Conservation (phyloP, 2,329 filamentous ascomycete genomes). For the Catunica adiposa region DNA sequence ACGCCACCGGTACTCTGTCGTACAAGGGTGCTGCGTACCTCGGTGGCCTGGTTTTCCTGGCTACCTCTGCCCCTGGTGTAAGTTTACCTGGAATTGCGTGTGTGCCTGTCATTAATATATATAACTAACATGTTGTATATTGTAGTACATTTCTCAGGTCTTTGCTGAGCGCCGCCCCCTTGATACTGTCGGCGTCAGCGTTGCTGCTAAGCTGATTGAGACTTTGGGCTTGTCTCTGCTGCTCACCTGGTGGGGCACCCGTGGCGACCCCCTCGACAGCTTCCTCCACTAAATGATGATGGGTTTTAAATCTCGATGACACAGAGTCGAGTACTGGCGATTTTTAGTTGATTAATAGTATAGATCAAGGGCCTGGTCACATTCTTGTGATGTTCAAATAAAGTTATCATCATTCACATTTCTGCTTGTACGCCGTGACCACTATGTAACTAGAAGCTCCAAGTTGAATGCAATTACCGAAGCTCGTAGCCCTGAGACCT, state of each 20-base stretch:
- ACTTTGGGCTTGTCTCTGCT: conserved; percentile 82
- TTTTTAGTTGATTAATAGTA: neutral
- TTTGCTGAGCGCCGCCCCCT: conserved; percentile 82
- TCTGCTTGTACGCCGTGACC: too few relatives aligned
- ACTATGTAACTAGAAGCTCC: too few relatives aligned
- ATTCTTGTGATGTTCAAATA: too few relatives aligned
- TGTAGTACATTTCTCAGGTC: conserved; percentile 68
- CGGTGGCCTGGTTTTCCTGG: conserved; percentile 78
- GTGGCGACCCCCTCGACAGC: conserved; percentile 75
- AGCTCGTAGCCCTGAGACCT: too few relatives aligned
- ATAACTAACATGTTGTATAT: neutral
- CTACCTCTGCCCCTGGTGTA: conserved; percentile 75
- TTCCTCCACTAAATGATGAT: conserved; percentile 11
- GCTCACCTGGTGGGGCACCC: conserved; percentile 95
- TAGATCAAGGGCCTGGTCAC: neutral
- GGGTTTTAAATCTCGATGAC: neutral
- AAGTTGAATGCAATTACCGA: too few relatives aligned
- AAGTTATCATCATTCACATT: too few relatives aligned
- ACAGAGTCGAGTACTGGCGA: neutral
- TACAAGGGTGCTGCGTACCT: conserved; percentile 97
- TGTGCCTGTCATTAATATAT: neutral
- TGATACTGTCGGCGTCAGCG: conserved; percentile 75
- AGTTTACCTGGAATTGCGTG: conserved; percentile 23
- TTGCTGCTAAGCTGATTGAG: conserved; percentile 74
- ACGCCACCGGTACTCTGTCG: conserved; percentile 82